Percentiles rank a stretch among this genome's conserved stretches.
Conservation (phyloP, 2,329 filamentous ascomycete genomes). For the Talaromyces sp. region DNA sequence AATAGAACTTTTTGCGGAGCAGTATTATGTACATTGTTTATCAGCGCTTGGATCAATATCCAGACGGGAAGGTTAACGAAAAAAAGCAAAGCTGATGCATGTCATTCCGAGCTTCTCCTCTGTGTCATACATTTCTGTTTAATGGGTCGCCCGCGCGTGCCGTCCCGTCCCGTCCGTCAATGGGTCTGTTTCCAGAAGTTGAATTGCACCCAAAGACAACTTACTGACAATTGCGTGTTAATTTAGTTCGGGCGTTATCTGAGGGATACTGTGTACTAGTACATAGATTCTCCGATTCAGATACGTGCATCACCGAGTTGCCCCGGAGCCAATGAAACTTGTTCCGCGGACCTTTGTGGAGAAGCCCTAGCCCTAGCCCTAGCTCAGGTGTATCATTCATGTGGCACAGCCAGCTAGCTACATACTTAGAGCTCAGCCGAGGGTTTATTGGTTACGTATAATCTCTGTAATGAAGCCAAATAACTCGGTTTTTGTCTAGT, state of each 20-base stretch:
- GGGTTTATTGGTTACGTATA: background rate
- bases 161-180: conserved; percentile 5
- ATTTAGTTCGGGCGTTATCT: too few relatives aligned
- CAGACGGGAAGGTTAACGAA: background rate
- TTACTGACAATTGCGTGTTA: too few relatives aligned
- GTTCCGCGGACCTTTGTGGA: too few relatives aligned
- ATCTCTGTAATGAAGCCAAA: background rate
- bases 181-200: background rate
- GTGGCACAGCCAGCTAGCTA: background rate
- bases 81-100: background rate
- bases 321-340: too few relatives aligned
- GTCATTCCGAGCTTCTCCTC: background rate
- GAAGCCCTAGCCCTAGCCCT: background rate
- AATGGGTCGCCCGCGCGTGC: conserved; percentile 1
- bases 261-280: too few relatives aligned
- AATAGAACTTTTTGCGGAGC: background rate
- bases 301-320: background rate
- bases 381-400: background rate
- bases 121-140: background rate
- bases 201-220: background rate
- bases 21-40: background rate
- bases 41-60: background rate
- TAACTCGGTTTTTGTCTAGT: background rate
- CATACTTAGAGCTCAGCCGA: background rate
- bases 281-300: too few relatives aligned